A percentile compares a stretch with the other conserved stretches of the same genome.
Conservation (phyloP, 345 rosid species). For the Populus tremula region DNA sequence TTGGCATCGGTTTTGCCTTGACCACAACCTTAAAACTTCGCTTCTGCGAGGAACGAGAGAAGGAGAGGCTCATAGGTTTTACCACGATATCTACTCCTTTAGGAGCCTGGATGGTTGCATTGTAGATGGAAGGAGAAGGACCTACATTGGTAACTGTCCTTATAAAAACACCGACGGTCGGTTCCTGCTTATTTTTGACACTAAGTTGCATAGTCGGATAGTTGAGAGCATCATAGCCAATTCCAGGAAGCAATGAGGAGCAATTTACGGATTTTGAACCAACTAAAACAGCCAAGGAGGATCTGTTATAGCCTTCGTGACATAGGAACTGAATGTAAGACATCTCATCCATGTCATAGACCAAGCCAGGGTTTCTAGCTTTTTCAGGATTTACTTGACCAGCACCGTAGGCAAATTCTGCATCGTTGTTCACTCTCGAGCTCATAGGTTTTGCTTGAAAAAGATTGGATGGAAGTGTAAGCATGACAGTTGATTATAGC, state of each 20-base stretch:
- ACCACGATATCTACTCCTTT: constrained; percentile 58
- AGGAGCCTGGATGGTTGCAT: constrained; percentile 59
- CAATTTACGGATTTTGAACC: constrained; percentile 61
- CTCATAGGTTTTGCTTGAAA: constrained; percentile 66
- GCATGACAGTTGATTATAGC: background rate
- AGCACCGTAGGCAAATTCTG: constrained; percentile 78
- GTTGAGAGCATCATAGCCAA: constrained; percentile 73
- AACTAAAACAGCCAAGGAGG: constrained; percentile 47
- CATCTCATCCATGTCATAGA: constrained; percentile 70
- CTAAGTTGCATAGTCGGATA: constrained; percentile 80
- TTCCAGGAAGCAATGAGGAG: constrained; percentile 61
- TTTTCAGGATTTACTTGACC: constrained; percentile 70
- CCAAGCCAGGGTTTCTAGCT: constrained; percentile 65
- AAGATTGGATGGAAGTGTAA: background rate
- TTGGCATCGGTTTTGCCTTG: constrained; percentile 43
- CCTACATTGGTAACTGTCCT: constrained; percentile 84
- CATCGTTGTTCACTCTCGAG: constrained; percentile 45
- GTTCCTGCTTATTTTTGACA: constrained; percentile 22
- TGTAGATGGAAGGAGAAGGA: constrained; percentile 43
- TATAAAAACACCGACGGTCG: constrained; percentile 45
- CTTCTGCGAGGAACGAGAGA: constrained; percentile 43
- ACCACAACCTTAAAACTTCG: constrained; percentile 72
- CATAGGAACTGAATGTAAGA: constrained; percentile 81
- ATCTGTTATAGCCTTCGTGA: constrained; percentile 62
- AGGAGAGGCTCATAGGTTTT: constrained; percentile 52